Percentiles rank a stretch among this genome's conserved stretches.
Evolutionary conservation across 257 asterid species (phyloP).

Genomic region (Linderniella brevidens): DNA sequence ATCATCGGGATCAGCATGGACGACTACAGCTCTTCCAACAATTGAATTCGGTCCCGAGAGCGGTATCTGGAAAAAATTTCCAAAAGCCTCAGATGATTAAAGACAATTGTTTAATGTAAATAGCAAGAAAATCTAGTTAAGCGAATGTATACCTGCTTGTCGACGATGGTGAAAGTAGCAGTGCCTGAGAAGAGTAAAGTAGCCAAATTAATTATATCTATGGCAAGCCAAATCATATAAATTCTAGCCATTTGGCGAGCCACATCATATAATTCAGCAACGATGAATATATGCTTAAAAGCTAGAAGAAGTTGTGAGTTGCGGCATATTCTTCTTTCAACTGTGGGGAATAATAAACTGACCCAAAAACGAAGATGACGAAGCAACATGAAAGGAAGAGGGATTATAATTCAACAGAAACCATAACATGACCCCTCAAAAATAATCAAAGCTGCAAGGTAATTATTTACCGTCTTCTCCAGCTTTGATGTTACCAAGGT

Average conservation of each 20-base stretch:
- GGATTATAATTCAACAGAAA: background rate
- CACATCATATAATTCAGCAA: too few species aligned
- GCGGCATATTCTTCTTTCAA: too few species aligned
- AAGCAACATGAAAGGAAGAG: background rate
- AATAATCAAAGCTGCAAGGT: background rate
- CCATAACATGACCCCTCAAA: background rate
- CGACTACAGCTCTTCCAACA: constrained; percentile 98
- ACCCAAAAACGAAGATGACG: too few species aligned
- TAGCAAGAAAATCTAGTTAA: background rate
- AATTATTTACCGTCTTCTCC: constrained; percentile 54
- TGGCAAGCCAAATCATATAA: background rate
- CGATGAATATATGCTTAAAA: too few species aligned
- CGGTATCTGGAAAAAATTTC: constrained; percentile 41
- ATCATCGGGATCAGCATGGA: constrained; percentile 95
- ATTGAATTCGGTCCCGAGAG: constrained; percentile 67
- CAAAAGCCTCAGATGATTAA: background rate
- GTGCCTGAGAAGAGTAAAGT: constrained; percentile 32
- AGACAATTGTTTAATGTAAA: background rate
- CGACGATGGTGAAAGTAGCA: constrained; percentile 48
- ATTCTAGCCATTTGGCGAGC: background rate
- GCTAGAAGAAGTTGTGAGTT: too few species aligned
- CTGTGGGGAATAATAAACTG: too few species aligned
- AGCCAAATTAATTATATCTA: background rate
- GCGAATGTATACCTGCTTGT: constrained; percentile 42
- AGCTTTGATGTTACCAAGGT: constrained; percentile 82